Evolutionary conservation across 83 land plant species (phyloP), one percentile per base, ranked within the genome.

Genomic region (Diphasiastrum complanatum): DNA sequence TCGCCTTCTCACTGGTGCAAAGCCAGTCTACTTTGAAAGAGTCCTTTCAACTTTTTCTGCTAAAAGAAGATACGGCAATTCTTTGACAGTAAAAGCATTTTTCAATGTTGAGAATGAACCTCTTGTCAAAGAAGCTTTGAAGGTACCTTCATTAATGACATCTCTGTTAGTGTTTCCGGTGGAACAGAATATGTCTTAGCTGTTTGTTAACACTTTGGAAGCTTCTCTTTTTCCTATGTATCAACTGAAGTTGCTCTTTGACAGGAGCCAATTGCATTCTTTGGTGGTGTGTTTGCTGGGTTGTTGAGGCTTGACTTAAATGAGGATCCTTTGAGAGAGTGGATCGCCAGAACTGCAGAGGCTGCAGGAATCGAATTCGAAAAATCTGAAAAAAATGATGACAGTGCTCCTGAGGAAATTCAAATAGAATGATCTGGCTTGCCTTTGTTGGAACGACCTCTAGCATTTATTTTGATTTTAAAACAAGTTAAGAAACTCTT

Each of bases 221-320:
- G 23, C n/a, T n/a, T n/a, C 8, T 67, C 23, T 18, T 4, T 29
- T 10, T 10, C n/a, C 16, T 10, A 35, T 20, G 29, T 16, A 50
- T 51, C 14, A 20, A 23, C 16, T 25, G 31, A 61, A 32, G 28
- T 18, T 30, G 28, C 25, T 58, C 46, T 47, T 50, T 31, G 45
- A 54, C 64, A 91, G 97, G 97, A 91, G 59, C 95, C 95, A 4
- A 71, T 91, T 23, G 97, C 97, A 1, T 91, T 91, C 64, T 37
- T 79, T 58, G 93, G 97, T 4, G 97, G 97, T 32, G 70, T 88
- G 45, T 85, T 91, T 71, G 97, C 97, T 3, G 97, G 97, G 2
- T 49, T 87, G 29, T 47, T 91, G 57, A 83, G 97, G 67, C 91
- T 91, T 29, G 97, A 91, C 66, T 65, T 91, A 63, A 85, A 79